Evolutionary conservation across 2,329 filamentous ascomycete genomes (phyloP).

Genomic region (Cadophora luteo-olivacea): DNA sequence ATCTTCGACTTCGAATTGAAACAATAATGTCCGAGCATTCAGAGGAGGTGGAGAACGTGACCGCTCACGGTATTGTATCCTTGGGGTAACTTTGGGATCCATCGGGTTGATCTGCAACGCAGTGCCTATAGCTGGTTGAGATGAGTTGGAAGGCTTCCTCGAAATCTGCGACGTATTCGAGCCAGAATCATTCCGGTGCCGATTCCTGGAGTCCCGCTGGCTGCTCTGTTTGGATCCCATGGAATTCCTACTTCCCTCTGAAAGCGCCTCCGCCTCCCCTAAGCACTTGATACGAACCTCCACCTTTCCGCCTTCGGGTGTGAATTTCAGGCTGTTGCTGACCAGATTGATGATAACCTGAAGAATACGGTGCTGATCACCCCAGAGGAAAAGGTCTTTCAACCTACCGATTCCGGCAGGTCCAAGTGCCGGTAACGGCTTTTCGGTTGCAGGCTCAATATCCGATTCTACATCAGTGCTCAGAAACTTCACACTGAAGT

Average conservation of each 20-base stretch:
- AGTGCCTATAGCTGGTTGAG: conserved; percentile 51
- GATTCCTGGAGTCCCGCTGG: conserved; percentile 35
- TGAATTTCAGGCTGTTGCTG: conserved; percentile 92
- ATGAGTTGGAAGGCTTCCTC: conserved; percentile 43
- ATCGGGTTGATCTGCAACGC: conserved; percentile 68
- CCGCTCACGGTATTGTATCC: conserved; percentile 55
- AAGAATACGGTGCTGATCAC: conserved; percentile 89
- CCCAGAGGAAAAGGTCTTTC: conserved; percentile 67
- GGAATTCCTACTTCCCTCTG: conserved; percentile 40
- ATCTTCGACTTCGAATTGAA: conserved; percentile 89
- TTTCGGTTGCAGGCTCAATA: conserved; percentile 32
- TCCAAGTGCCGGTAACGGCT: conserved; percentile 62
- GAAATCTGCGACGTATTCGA: conserved; percentile 57
- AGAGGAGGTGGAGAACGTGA: conserved; percentile 66
- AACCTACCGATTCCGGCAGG: conserved; percentile 47
- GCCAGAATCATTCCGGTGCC: conserved; percentile 39
- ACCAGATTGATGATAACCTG: conserved; percentile 95
- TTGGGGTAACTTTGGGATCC: conserved; percentile 49
- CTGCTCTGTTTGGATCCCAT: conserved; percentile 41
- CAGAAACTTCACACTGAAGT: conserved; percentile 76
- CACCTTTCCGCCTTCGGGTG: conserved; percentile 76
- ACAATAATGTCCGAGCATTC: conserved; percentile 70
- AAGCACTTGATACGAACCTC: conserved; percentile 77
- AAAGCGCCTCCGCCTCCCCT: conserved; percentile 54
- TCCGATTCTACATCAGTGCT: conserved; percentile 51